Conservation (phyloP, 2,329 filamentous ascomycete genomes). For the Fusarium metavorans region DNA sequence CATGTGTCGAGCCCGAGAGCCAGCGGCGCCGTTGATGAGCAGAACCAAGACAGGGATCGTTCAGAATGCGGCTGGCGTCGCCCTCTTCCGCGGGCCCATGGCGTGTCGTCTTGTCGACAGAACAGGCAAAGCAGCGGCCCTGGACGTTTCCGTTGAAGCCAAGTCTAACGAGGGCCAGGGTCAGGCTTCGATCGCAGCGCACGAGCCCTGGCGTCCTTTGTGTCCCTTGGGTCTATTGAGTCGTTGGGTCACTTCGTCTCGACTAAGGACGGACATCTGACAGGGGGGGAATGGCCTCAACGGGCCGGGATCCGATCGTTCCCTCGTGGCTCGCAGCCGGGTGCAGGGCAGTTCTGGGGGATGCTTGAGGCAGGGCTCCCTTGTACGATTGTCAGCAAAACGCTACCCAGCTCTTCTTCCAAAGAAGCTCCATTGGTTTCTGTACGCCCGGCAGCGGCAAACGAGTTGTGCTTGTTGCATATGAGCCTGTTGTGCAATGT, state of each 20-base stretch:
- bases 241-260: slow-evolving; percentile 24
- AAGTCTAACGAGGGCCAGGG: slow-evolving; percentile 21
- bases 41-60: slow-evolving; percentile 31
- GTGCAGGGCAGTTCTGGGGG: slow-evolving; percentile 32
- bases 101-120: slow-evolving; percentile 31
- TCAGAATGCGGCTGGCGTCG: slow-evolving; percentile 25
- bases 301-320: slow-evolving; percentile 19
- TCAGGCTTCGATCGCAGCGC: slow-evolving; percentile 31
- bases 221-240: slow-evolving; percentile 4
- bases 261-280: slow-evolving; percentile 4
- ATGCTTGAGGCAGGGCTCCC: slow-evolving; percentile 25
- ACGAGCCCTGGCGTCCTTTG: slow-evolving; percentile 30
- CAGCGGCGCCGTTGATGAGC: slow-evolving; percentile 29
- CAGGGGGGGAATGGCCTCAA: slow-evolving; percentile 21
- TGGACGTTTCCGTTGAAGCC: slow-evolving; percentile 37
- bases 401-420: background rate
- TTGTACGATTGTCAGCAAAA: slow-evolving; percentile 18
- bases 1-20: slow-evolving; percentile 35
- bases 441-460: background rate
- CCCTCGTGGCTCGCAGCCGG: slow-evolving; percentile 35
- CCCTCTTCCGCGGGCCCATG: slow-evolving; percentile 26
- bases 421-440: background rate
- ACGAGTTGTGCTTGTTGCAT: background rate
- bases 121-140: slow-evolving; percentile 29
- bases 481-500: slow-evolving; percentile 9